Conservation (phyloP, 805 yeast genomes). For the Candida wancherniae region DNA sequence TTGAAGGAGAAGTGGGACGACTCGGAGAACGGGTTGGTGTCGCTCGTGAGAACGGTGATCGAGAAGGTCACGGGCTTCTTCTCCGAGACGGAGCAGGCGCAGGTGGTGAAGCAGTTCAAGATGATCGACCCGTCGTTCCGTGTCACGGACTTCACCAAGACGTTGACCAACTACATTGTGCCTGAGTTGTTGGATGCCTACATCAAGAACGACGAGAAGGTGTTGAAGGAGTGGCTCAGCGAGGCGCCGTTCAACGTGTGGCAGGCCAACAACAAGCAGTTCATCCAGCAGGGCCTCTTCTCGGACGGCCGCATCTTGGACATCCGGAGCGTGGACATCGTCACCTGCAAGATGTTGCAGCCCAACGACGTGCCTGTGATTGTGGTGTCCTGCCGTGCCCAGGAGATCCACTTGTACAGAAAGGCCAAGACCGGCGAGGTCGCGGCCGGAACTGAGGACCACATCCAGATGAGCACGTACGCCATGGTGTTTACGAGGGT, state of each 20-base stretch:
- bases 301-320: slow-evolving; percentile 91
- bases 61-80: slow-evolving; percentile 83
- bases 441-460: slow-evolving; percentile 94
- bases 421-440: slow-evolving; percentile 88
- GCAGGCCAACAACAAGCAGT: slow-evolving; percentile 88
- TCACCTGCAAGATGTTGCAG: slow-evolving; percentile 79
- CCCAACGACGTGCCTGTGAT: slow-evolving; percentile 91
- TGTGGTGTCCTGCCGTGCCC: slow-evolving; percentile 93
- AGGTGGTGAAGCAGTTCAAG: slow-evolving; percentile 80
- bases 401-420: slow-evolving; percentile 86
- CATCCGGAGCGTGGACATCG: slow-evolving; percentile 90
- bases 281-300: slow-evolving; percentile 83
- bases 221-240: slow-evolving; percentile 84
- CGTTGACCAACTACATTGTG: slow-evolving; percentile 84
- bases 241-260: slow-evolving; percentile 96
- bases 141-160: slow-evolving; percentile 70
- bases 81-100: slow-evolving; percentile 94
- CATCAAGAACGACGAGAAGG: slow-evolving; percentile 81
- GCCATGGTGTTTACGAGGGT: slow-evolving; percentile 93
- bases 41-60: slow-evolving; percentile 70
- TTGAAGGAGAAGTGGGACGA: slow-evolving; percentile 82
- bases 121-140: slow-evolving; percentile 87
- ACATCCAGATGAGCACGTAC: slow-evolving; percentile 87
- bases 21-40: slow-evolving; percentile 85
- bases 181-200: slow-evolving; percentile 96